Conservation (phyloP, 1,284 basidiomycete species). For the Leucoagaricus sp. region DNA sequence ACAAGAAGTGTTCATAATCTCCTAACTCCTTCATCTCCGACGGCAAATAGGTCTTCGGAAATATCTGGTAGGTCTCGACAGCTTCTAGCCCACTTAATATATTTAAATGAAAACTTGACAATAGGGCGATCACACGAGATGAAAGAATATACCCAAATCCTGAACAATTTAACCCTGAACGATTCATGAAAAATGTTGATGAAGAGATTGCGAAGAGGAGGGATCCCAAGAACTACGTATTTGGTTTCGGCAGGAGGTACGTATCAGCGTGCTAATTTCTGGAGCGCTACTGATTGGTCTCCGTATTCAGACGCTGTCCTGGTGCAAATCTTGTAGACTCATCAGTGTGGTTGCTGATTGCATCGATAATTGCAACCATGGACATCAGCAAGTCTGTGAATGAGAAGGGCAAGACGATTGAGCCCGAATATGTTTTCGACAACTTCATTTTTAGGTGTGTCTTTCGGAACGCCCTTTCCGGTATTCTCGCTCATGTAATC, state of each 20-base stretch:
- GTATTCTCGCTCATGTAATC: not conserved
- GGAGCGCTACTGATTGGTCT: not conserved
- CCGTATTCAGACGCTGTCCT: constrained; percentile 42
- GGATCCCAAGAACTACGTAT: constrained; percentile 49
- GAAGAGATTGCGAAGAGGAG: constrained; percentile 35
- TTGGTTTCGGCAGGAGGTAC: constrained; percentile 60
- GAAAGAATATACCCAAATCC: constrained; percentile 48
- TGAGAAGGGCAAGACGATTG: constrained; percentile 43
- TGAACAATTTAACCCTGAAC: constrained; percentile 48
- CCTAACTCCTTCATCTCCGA: constrained; percentile 16
- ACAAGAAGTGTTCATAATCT: constrained; percentile 20
- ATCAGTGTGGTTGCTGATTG: constrained; percentile 52
- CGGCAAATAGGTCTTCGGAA: constrained; percentile 37
- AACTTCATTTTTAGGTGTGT: constrained; percentile 47
- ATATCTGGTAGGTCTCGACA: constrained; percentile 42
- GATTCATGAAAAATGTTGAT: constrained; percentile 41
- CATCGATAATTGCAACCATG: constrained; percentile 52
- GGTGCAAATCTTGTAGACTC: constrained; percentile 54
- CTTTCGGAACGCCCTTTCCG: not conserved
- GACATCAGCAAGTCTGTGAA: constrained; percentile 51
- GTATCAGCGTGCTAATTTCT: constrained; percentile 11
- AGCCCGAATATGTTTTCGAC: constrained; percentile 48
- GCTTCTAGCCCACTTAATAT: constrained; percentile 12
- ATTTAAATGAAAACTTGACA: not conserved
- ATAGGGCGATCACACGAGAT: constrained; percentile 50